Conservation (phyloP, 2,329 filamentous ascomycete genomes). For the Triangularia verruculosa region DNA sequence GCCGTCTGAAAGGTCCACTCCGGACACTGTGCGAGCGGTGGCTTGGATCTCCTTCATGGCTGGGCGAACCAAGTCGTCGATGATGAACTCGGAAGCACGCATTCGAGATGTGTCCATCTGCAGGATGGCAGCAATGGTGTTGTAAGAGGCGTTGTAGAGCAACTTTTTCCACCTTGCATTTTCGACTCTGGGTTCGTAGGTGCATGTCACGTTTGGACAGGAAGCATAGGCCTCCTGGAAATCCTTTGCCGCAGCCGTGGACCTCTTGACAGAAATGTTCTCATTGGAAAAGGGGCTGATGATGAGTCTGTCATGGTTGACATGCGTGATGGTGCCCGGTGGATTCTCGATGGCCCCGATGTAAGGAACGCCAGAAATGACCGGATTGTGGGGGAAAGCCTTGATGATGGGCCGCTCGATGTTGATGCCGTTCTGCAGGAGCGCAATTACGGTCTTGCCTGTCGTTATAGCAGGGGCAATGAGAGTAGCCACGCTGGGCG, state of each 20-base stretch:
- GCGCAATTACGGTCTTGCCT: slow-evolving; percentile 50
- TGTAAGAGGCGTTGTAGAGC: slow-evolving; percentile 47
- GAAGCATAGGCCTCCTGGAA: slow-evolving; percentile 45
- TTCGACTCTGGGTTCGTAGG: slow-evolving; percentile 39
- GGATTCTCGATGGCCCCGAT: slow-evolving; percentile 49
- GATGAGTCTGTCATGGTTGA: slow-evolving; percentile 48
- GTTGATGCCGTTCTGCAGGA: slow-evolving; percentile 63
- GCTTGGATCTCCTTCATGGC: slow-evolving; percentile 51
- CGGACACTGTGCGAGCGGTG: slow-evolving; percentile 40
- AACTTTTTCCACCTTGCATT: slow-evolving; percentile 47
- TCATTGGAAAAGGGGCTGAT: slow-evolving; percentile 49
- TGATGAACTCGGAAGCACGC: slow-evolving; percentile 40
- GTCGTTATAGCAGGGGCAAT: slow-evolving; percentile 51
- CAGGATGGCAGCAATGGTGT: slow-evolving; percentile 50
- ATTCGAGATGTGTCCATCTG: slow-evolving; percentile 50
- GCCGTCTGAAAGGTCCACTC: slow-evolving; percentile 41
- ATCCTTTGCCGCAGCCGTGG: slow-evolving; percentile 32
- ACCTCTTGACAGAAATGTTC: slow-evolving; percentile 29
- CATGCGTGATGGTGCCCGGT: slow-evolving; percentile 49
- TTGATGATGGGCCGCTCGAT: slow-evolving; percentile 54
- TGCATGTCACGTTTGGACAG: slow-evolving; percentile 40
- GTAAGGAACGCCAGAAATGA: slow-evolving; percentile 52
- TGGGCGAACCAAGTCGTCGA: slow-evolving; percentile 47
- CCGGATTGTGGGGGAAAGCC: slow-evolving; percentile 48
- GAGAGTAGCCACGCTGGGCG: slow-evolving; percentile 46